These are phyloP conservation scores for Cutaneotrichosporon dermatis DNA, from an alignment of 1,284 basidiomycete species.

Conservation along the genomic window DNA sequence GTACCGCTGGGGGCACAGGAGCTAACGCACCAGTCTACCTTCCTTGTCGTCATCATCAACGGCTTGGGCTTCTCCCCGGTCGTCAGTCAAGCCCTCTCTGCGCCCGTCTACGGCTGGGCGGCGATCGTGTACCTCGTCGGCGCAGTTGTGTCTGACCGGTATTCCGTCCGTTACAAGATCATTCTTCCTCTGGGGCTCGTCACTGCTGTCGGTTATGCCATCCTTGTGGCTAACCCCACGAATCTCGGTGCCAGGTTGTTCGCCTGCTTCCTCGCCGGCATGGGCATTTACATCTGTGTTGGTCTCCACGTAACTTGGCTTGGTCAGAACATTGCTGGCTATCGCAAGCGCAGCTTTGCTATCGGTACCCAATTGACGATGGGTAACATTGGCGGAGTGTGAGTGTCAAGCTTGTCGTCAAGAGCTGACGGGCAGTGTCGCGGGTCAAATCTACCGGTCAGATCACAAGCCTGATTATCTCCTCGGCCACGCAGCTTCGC, in stretches of 20 bases:
- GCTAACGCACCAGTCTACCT: conserved; percentile 20
- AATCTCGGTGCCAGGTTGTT: conserved; percentile 18
- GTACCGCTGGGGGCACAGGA: no score
- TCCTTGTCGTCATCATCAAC: conserved; percentile 26
- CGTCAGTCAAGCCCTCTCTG: conserved; percentile 26
- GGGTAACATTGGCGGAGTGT: conserved; percentile 26
- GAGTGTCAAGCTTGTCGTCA: no score
- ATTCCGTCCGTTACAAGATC: conserved; percentile 13
- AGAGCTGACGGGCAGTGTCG: no score
- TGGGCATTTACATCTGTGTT: conserved; percentile 29
- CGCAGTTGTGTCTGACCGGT: conserved; percentile 10
- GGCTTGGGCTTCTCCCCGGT: conserved; percentile 16
- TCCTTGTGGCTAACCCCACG: conserved; percentile 15
- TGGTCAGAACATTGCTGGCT: conserved; percentile 25
- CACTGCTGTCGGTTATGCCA: conserved; percentile 20
- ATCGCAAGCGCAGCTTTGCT: conserved; percentile 26
- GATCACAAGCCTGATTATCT: conserved; percentile 10
- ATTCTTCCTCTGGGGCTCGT: conserved; percentile 7
- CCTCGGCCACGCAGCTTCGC: conserved; percentile 8
- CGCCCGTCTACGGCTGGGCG: conserved; percentile 22
- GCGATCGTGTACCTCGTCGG: conserved; percentile 19
- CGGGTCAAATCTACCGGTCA: conserved; percentile 16
- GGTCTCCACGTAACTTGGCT: conserved; percentile 31
- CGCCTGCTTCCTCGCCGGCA: conserved; percentile 26
- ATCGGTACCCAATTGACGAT: conserved; percentile 34